Evolutionary conservation across 257 asterid species (phyloP), one percentile per base, ranked within the genome.

Genomic region (Solanum clarkiae): DNA sequence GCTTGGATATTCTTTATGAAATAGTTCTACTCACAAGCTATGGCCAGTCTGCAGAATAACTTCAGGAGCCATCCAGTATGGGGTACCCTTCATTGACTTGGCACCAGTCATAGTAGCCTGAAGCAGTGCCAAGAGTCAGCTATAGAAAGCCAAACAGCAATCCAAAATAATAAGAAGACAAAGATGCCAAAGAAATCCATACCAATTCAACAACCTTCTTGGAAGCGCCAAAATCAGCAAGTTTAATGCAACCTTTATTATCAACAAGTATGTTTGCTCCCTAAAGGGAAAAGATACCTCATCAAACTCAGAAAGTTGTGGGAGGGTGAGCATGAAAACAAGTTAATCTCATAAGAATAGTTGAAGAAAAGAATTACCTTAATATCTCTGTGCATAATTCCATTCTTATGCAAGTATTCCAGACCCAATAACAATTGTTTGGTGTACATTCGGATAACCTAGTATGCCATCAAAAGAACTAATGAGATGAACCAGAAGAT

Each of bases 61-160:
- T 92, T 97, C 99, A 80, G 99, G 98, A 91, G 99, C 99, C 99
- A 97, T 97, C 99, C 99, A 97, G 87, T 97, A 97, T 36, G 99
- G 98, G 86, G 99, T 97, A 77, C 99, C 99, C 93, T 97, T 95
- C 99, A 97, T 97, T 79, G 99, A 95, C 88, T 97, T 97, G 84
- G 98, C 98, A 87, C 98, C 98, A 70, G 97, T 97, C 87, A 97
- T 93, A 75, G 99, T 97, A 80, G 98, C 99, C 98, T 97, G 95
- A 88, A 86, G 85, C 80, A 87, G 71, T 72, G 68, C 63, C 63
- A 86, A 59, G 60, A 56, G 84, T 49, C 84, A 69, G 85, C 89
- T 84, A 86, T 56, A 85, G 77, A 75, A 66, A 71, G 26, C 88
- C 24, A 55, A 71, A 87, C 82, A 88, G 69, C 85, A 80, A 84